Base-by-base conservation (phyloP, 345 rosid species). In the Rhodamnia argentea region DNA sequence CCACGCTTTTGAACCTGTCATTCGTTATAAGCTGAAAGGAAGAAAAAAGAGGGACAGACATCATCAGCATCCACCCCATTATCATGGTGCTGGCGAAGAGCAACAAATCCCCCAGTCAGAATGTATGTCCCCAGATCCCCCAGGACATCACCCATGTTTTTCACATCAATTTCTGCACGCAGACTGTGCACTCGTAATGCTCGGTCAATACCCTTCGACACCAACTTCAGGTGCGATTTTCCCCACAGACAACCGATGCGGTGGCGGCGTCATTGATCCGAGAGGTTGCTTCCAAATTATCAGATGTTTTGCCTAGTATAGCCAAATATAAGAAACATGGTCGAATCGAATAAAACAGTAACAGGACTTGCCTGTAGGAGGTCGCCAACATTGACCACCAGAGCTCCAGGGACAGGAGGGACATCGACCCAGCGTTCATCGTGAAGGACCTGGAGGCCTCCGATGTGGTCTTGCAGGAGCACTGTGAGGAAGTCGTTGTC, bases 381-480 rank as follows among this genome's bases (percentile, higher is more conserved):
- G 75, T 93, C 95, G 5, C 96, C 96, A 2, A 91, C 84, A 88
- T 92, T 92, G 83, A 93, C 85, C 52, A 92, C 91, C 3, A 93
- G 87, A 20, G 96, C 93, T 9, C 90, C 94, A 15, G 94, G 94
- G 56, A 76, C 76, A 0, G 87, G 89, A 56, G 92, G 92, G 29
- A 93, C 90, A 89, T 92, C 92, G 40, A 92, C 13, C 94, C 94
- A 92, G 23, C 58, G 86, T 15, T 90, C 83, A 27, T 91, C 78
- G 24, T 58, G 89, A 10, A 56, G 87, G 59, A 92, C 90, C 52
- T 94, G 95, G 81, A 94, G 96, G 32, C 95, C 94, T 76, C 93
- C 94, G 3, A 93, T 88, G n/a, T 91, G 88, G 88, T 94, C 94
- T 18, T 92, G 95, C 37, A 92, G 89, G 59, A 94, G 94, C 29